Percentiles rank a stretch among this genome's conserved stretches.
phyloP scores from a whole-genome alignment of 768 basidiomycete genomes.

The Termitomyces titanicus region DNA sequence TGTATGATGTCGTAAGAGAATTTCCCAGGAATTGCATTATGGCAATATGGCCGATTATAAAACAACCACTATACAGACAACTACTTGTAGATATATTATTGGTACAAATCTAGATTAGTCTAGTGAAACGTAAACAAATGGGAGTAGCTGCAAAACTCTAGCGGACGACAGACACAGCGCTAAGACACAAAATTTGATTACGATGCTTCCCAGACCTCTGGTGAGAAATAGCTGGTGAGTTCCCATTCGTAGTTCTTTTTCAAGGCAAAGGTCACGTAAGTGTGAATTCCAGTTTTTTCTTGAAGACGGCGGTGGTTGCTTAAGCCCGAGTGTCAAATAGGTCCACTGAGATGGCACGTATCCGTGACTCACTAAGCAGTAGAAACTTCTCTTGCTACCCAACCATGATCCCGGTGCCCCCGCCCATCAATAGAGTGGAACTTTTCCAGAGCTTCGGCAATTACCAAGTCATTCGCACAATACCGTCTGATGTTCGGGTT shows the following conservation, averaged over 20 bases:
- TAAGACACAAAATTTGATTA: neutral
- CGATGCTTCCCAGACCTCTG: slow-evolving; percentile 22
- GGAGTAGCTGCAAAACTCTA: neutral
- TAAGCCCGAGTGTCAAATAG: neutral
- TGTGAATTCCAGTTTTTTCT: slow-evolving; percentile 24
- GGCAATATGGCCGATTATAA: no score
- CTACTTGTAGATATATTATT: neutral
- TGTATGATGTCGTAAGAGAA: no score
- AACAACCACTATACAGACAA: neutral
- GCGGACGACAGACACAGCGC: neutral
- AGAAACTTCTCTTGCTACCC: slow-evolving; percentile 26
- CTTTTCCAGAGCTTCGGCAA: slow-evolving; percentile 25
- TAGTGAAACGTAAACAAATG: neutral
- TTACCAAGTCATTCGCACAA: slow-evolving; percentile 22
- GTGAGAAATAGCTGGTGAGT: slow-evolving; percentile 30
- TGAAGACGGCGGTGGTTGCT: slow-evolving; percentile 24
- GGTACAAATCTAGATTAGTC: neutral
- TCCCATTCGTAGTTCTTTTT: slow-evolving; percentile 28
- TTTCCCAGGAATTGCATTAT: no score
- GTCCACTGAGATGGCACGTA: neutral
- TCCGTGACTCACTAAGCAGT: slow-evolving; percentile 23
- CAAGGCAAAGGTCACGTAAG: slow-evolving; percentile 27
- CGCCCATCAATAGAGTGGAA: slow-evolving; percentile 18
- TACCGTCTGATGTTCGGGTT: slow-evolving; percentile 19
- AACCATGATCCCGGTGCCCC: slow-evolving; percentile 18